A percentile compares a stretch with the other conserved stretches of the same genome.
Conservation (phyloP, 345 rosid genomes). For the Kandelia obovata region DNA sequence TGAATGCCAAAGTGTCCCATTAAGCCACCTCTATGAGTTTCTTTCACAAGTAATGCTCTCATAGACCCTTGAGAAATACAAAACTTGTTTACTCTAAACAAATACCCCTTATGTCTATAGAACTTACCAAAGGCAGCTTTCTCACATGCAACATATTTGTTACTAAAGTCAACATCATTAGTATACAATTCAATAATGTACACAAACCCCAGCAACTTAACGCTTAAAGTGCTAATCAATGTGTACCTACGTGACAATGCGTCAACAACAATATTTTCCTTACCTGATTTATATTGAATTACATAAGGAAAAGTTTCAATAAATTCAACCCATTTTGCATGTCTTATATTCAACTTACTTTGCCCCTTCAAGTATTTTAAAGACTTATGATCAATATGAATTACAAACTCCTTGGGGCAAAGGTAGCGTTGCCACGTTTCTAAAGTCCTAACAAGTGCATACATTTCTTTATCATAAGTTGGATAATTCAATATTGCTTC, state of each 20-base stretch:
- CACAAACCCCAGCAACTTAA: neutral
- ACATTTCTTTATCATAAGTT: no score
- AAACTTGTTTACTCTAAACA: neutral
- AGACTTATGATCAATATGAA: no score
- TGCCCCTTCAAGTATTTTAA: no score
- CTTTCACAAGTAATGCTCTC: neutral
- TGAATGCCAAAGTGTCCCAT: neutral
- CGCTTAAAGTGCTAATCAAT: neutral
- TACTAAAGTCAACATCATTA: neutral
- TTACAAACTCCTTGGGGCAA: no score
- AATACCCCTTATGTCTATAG: neutral
- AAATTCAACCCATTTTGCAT: no score
- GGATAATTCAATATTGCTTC: no score
- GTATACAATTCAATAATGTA: neutral
- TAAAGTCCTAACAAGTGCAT: no score
- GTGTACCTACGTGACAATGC: neutral
- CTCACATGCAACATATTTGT: neutral
- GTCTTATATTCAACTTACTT: no score
- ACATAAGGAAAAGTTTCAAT: no score
- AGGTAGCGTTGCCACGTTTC: no score
- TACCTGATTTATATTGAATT: no score
- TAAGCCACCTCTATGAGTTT: neutral
- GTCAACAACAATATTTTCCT: no score
- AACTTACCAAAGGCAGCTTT: neutral
- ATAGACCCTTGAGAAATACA: neutral